Conservation (phyloP, 192 early-diverging fungal genomes). For the Thamnidium elegans region DNA sequence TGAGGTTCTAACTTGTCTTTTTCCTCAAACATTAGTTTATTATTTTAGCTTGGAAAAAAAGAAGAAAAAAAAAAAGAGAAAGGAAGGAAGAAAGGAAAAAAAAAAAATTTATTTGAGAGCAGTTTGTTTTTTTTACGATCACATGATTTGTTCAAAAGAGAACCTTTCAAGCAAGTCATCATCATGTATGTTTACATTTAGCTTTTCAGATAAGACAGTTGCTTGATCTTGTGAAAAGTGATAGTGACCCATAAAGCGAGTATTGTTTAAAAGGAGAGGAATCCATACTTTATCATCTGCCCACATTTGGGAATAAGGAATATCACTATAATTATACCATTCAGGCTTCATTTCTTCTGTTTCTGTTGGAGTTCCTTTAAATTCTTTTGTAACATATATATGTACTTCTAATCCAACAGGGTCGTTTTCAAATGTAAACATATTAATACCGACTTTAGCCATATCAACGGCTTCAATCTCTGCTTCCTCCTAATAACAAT, state of each 20-base stretch:
- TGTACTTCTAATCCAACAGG: slow-evolving; percentile 65
- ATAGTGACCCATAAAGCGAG: slow-evolving; percentile 49
- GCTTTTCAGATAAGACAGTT: not conserved
- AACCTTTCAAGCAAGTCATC: too few species aligned
- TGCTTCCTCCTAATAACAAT: slow-evolving; percentile 50
- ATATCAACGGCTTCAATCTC: slow-evolving; percentile 41
- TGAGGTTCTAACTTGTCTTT: too few species aligned
- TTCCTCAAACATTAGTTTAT: too few species aligned
- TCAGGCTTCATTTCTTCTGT: slow-evolving; percentile 75
- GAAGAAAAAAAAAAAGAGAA: too few species aligned
- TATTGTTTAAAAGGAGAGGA: slow-evolving; percentile 44
- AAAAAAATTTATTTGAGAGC: too few species aligned
- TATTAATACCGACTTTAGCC: slow-evolving; percentile 51
- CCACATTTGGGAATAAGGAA: slow-evolving; percentile 75
- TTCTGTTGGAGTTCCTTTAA: slow-evolving; percentile 51
- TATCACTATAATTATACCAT: slow-evolving; percentile 56
- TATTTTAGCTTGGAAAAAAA: too few species aligned
- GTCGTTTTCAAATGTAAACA: slow-evolving; percentile 66
- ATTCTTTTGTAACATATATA: slow-evolving; percentile 49
- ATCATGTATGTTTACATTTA: not conserved
- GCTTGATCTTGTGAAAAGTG: slow-evolving; percentile 38
- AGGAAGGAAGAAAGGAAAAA: too few species aligned
- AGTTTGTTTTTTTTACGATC: too few species aligned
- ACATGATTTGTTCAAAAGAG: too few species aligned
- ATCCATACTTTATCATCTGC: slow-evolving; percentile 67